phyloP scores from a whole-genome alignment of 345 rosid species.

The Tarenaya hassleriana region DNA sequence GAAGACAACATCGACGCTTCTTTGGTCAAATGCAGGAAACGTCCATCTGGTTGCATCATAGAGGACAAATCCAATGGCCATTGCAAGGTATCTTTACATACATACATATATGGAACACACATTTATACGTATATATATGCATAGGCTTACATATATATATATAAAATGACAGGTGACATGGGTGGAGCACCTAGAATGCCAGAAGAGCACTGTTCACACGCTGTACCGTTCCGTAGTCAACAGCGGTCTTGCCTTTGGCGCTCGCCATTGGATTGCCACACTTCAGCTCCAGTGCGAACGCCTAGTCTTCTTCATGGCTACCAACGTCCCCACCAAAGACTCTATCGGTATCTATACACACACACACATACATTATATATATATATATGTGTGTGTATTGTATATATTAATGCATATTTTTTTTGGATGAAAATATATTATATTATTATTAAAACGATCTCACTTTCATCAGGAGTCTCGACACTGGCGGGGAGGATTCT shows the following conservation, averaged over 20 bases:
- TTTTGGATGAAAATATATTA: no score
- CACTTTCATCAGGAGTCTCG: conserved; percentile 67
- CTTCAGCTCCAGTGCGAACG: conserved; percentile 87
- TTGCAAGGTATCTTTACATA: conserved; percentile 54
- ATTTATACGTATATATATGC: background rate
- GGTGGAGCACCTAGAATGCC: conserved; percentile 93
- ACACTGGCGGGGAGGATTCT: conserved; percentile 91
- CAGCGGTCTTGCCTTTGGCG: conserved; percentile 91
- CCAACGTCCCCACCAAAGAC: conserved; percentile 97
- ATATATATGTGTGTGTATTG: background rate
- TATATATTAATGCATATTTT: no score
- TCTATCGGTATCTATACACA: no score
- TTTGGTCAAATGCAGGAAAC: conserved; percentile 71
- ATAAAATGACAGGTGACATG: conserved; percentile 65
- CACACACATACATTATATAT: conserved; percentile 1
- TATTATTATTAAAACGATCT: no score
- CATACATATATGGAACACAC: no score
- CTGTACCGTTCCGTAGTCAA: conserved; percentile 69
- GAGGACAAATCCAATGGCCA: conserved; percentile 90
- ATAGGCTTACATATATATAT: background rate
- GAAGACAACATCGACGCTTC: conserved; percentile 88
- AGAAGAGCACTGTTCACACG: conserved; percentile 55
- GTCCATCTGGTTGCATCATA: conserved; percentile 94
- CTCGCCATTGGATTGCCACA: conserved; percentile 84
- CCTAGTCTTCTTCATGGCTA: conserved; percentile 97